Base-by-base conservation (phyloP, 768 basidiomycete genomes). In the Calvatia gigantea region DNA sequence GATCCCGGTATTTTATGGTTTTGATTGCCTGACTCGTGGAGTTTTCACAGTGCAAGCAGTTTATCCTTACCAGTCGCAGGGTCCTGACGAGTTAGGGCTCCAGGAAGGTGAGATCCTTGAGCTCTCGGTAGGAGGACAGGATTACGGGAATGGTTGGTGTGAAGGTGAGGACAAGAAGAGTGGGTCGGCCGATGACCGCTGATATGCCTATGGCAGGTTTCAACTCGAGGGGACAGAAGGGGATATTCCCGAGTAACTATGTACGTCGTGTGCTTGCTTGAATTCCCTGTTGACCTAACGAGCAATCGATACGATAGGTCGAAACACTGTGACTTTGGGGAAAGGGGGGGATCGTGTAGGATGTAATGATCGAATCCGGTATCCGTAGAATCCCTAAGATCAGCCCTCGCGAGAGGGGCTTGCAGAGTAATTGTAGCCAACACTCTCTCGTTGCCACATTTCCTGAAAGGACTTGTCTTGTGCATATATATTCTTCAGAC, bases 221-320 rank as follows among this genome's bases (percentile, higher is more conserved):
- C 59, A 80, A 84, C 60, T 68, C 73, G 48, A 66, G 70, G 54
- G 85, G 89, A 51, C 73, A 67, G 66, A 89, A 82, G 68, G 90
- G 90, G 4, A 90, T 92, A 63, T 93, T 93, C 73, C 91, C 91
- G 25, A 90, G 87, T 70, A 91, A 90, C 72, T 92, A 92, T 77
- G 91, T 92, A 70, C 69, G 89, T 78, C 48, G 19, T 43, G 23
- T 46, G 51, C 56, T 56, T 35, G 35, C 21, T 23, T 43, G 12
- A 19, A 37, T n/a, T n/a, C 35, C 25, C 47, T 56, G 48, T 47
- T 43, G 31, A 42, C 21, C 47, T 42, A 33, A 47, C 37, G 33
- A 25, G 38, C 21, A 15, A 49, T 49, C 45, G 37, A 49, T 49
- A 15, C 29, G 51, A 56, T 49, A 56, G 54, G 54, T 56, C 19